A percentile compares a stretch with the other conserved stretches of the same genome.
phyloP scores from a whole-genome alignment of 2,329 filamentous ascomycete species.

The Berkeleyomyces rouxiae region DNA sequence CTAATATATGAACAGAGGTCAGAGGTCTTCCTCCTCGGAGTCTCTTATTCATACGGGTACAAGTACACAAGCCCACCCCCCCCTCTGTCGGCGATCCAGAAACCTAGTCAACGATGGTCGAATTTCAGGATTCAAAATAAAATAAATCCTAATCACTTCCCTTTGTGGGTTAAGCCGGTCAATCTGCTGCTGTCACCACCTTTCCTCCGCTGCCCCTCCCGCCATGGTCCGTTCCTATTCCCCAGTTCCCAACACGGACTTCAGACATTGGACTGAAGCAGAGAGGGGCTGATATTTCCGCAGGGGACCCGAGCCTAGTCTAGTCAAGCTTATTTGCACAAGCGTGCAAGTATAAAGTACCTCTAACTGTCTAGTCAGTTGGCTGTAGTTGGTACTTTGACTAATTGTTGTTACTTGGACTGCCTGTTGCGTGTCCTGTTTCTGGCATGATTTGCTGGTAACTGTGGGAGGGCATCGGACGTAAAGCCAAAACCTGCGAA shows the following conservation, averaged over 20 bases:
- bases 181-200: background rate
- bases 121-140: too few species aligned
- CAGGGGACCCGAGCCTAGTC: background rate
- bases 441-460: background rate
- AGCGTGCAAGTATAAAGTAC: background rate
- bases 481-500: background rate
- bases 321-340: background rate
- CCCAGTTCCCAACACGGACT: background rate
- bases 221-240: background rate
- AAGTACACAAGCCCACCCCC: too few species aligned
- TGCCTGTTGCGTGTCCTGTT: background rate
- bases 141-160: too few species aligned
- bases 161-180: too few species aligned
- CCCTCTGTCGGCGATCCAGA: too few species aligned
- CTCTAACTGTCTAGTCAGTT: background rate
- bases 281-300: background rate
- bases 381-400: too few species aligned
- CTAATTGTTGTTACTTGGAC: background rate
- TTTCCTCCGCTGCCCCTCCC: background rate
- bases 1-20: background rate
- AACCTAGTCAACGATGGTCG: too few species aligned
- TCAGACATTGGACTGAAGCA: background rate
- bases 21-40: background rate
- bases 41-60: background rate
- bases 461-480: background rate